Percentiles rank a stretch among this genome's conserved stretches.
These are phyloP conservation scores for Theobroma cacao DNA, from an alignment of 345 rosid species.

Conservation along the genomic window DNA sequence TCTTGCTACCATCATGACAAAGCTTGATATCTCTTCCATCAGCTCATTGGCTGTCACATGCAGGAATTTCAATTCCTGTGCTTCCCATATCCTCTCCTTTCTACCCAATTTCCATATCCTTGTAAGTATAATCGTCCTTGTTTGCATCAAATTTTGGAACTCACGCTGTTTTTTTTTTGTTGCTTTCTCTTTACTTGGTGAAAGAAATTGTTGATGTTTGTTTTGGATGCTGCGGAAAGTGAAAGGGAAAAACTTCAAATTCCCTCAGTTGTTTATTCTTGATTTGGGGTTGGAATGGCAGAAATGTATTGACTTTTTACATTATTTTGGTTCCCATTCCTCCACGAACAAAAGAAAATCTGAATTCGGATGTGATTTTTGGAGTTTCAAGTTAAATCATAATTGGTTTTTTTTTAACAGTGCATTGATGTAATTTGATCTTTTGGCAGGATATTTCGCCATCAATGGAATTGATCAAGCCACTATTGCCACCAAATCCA, in stretches of 20 bases:
- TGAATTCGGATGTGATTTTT: not conserved
- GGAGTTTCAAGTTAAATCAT: not conserved
- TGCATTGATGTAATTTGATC: not conserved
- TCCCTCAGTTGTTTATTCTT: not conserved
- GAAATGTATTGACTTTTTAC: not conserved
- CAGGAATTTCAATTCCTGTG: constrained; percentile 47
- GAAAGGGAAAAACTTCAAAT: not conserved
- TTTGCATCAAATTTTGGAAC: not conserved
- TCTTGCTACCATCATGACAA: constrained; percentile 60
- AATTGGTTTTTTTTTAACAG: not conserved
- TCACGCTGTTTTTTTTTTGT: not conserved
- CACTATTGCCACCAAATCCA: constrained; percentile 71
- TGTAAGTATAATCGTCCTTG: constrained; percentile 31
- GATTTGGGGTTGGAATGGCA: not conserved
- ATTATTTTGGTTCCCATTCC: not conserved
- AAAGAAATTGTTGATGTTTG: not conserved
- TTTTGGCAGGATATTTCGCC: constrained; percentile 51
- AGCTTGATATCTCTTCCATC: constrained; percentile 77
- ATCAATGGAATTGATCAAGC: constrained; percentile 53
- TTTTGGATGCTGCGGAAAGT: not conserved
- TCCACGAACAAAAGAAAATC: not conserved
- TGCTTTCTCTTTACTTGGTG: not conserved
- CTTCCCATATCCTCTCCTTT: constrained; percentile 69
- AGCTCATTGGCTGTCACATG: constrained; percentile 76
- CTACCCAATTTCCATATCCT: constrained; percentile 70